Evolutionary conservation across 176 grass and related monocot genomes (phyloP).

Genomic region (Puccinellia tenuiflora): DNA sequence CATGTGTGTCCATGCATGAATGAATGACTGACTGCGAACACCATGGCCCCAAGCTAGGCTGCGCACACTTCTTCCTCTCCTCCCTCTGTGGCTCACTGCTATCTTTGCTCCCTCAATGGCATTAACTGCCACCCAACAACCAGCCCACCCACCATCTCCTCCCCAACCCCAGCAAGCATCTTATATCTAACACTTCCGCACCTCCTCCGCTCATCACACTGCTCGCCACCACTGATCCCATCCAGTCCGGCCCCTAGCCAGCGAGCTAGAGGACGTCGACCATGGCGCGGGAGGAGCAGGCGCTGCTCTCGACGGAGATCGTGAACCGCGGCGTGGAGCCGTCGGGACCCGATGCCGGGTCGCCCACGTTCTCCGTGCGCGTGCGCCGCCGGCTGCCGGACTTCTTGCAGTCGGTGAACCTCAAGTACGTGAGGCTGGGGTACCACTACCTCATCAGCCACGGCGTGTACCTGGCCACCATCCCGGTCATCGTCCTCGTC

Average conservation of each 20-base stretch:
- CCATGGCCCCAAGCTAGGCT: not conserved
- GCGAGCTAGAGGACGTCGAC: too few relatives aligned
- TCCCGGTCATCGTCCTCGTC: conserved; percentile 79
- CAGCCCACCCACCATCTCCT: conserved; percentile 36
- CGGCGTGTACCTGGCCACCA: conserved; percentile 84
- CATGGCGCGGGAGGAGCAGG: conserved; percentile 79
- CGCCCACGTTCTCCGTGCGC: conserved; percentile 85
- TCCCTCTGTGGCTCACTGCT: not conserved
- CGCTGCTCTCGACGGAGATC: conserved; percentile 88
- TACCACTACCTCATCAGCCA: conserved; percentile 98
- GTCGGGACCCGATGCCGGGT: conserved; percentile 87
- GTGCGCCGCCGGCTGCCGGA: conserved; percentile 89
- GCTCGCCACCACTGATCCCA: not conserved
- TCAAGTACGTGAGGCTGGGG: conserved; percentile 88
- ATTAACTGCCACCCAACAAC: conserved; percentile 49
- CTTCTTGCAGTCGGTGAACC: conserved; percentile 96
- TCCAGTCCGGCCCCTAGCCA: not conserved
- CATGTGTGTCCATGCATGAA: not conserved
- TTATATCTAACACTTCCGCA: conserved; percentile 29
- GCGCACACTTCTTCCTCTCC: not conserved
- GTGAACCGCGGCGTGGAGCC: conserved; percentile 88
- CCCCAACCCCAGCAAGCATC: conserved; percentile 3
- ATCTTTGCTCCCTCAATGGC: conserved; percentile 25
- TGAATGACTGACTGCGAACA: not conserved
- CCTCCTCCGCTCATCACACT: not conserved